Percentiles rank a stretch among this genome's conserved stretches.
Evolutionary conservation across 129 eudicot species (phyloP).

Genomic region (Helichrysum umbraculigerum): DNA sequence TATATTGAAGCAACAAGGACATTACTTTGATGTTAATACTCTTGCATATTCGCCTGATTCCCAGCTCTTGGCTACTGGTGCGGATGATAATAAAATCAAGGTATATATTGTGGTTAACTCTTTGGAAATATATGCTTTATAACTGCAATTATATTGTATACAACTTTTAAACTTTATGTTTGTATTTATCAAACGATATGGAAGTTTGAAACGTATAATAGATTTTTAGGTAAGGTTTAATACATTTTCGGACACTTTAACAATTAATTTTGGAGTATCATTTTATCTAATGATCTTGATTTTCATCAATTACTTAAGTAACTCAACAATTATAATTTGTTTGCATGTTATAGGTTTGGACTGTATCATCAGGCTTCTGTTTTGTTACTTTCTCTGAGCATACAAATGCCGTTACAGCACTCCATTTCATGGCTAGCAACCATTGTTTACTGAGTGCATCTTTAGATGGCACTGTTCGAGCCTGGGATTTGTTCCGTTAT

Average conservation of each 20-base stretch:
- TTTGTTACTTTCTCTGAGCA: slow-evolving; percentile 94
- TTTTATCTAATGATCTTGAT: too few species aligned
- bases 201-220: too few species aligned
- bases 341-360: slow-evolving; percentile 78
- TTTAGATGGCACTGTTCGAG: slow-evolving; percentile 96
- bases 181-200: too few species aligned
- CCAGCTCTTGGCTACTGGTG: slow-evolving; percentile 95
- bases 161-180: too few species aligned
- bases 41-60: slow-evolving; percentile 93
- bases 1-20: slow-evolving; percentile 94
- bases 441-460: slow-evolving; percentile 91
- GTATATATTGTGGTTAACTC: slow-evolving; percentile 19
- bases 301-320: too few species aligned
- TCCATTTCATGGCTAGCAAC: slow-evolving; percentile 86
- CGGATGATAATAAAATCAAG: slow-evolving; percentile 98
- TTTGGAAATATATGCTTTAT: too few species aligned
- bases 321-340: neutral
- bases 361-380: slow-evolving; percentile 89
- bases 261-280: too few species aligned
- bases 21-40: slow-evolving; percentile 92
- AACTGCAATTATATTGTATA: too few species aligned
- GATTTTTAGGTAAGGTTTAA: too few species aligned
- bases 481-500: slow-evolving; percentile 93
- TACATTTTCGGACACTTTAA: too few species aligned
- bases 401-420: slow-evolving; percentile 96